phyloP scores from a whole-genome alignment of 2,329 filamentous ascomycete genomes.

The Shiraia bambusicola region DNA sequence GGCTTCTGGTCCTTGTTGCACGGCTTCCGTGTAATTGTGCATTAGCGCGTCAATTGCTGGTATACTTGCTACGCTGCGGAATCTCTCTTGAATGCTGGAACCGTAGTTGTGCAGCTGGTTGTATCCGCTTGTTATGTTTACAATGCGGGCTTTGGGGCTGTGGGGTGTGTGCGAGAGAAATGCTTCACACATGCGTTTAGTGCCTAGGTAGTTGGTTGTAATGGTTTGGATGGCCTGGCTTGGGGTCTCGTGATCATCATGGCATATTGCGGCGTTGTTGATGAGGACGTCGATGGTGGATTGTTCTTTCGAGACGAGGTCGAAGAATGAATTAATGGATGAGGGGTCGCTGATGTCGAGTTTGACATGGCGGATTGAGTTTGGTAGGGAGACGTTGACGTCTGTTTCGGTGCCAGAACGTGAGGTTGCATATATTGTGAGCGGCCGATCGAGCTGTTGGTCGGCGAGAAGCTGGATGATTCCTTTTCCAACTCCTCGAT shows the following conservation, averaged over 20 bases:
- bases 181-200: constrained; percentile 16
- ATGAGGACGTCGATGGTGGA: constrained; percentile 20
- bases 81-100: neutral
- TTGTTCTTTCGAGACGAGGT: constrained; percentile 1
- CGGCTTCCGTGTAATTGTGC: constrained; percentile 2
- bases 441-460: constrained; percentile 12
- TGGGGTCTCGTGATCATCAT: constrained; percentile 15
- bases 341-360: constrained; percentile 16
- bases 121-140: constrained; percentile 18
- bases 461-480: constrained; percentile 21
- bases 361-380: constrained; percentile 14
- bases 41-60: constrained; percentile 9
- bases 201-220: constrained; percentile 19
- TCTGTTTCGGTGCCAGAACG: constrained; percentile 14
- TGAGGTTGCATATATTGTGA: constrained; percentile 24
- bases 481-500: constrained; percentile 25
- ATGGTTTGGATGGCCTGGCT: constrained; percentile 11
- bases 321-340: constrained; percentile 19
- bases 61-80: constrained; percentile 1
- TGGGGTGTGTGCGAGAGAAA: constrained; percentile 13
- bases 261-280: constrained; percentile 26
- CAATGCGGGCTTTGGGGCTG: constrained; percentile 14
- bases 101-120: constrained; percentile 13
- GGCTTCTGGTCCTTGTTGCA: neutral
- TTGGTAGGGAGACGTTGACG: constrained; percentile 6